These are phyloP conservation scores for Chrysoporthe austroafricana DNA, from an alignment of 2,329 filamentous ascomycete species.

Conservation along the genomic window DNA sequence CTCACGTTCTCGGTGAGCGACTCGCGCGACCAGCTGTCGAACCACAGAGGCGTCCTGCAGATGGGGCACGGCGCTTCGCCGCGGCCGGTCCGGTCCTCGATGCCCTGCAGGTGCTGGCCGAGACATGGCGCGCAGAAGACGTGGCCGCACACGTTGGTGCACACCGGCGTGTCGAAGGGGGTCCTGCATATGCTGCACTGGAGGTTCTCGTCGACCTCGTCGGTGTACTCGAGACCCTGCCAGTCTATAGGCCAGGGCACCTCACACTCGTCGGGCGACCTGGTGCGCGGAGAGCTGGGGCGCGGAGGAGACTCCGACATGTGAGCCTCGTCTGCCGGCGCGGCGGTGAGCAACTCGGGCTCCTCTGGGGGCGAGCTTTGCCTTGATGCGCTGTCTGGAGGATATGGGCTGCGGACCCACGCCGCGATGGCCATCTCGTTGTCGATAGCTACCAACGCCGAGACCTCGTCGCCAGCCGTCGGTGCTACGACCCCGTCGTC, in stretches of 20 bases:
- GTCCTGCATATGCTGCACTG: conserved; percentile 56
- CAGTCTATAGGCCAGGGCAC: conserved; percentile 32
- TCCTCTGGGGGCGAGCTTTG: no score
- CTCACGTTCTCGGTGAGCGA: neutral
- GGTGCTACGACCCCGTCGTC: neutral
- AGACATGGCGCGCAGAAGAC: conserved; percentile 67
- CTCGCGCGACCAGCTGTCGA: conserved; percentile 29
- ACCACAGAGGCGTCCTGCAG: conserved; percentile 52
- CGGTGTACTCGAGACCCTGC: conserved; percentile 39
- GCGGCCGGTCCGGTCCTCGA: conserved; percentile 42
- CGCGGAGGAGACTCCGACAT: no score
- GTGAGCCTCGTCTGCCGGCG: no score
- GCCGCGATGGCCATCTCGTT: no score
- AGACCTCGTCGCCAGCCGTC: no score
- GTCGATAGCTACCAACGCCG: no score
- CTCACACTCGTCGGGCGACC: conserved; percentile 3
- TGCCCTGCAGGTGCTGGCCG: conserved; percentile 36
- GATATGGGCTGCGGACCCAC: no score
- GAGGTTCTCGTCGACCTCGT: conserved; percentile 40
- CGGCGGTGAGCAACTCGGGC: no score
- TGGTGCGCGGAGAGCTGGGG: neutral
- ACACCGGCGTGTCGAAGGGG: conserved; percentile 62
- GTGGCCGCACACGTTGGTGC: conserved; percentile 63
- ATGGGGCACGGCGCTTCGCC: conserved; percentile 57
- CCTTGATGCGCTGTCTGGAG: no score